phyloP scores from a whole-genome alignment of 2,329 filamentous ascomycete genomes.

The Septoria linicola region DNA sequence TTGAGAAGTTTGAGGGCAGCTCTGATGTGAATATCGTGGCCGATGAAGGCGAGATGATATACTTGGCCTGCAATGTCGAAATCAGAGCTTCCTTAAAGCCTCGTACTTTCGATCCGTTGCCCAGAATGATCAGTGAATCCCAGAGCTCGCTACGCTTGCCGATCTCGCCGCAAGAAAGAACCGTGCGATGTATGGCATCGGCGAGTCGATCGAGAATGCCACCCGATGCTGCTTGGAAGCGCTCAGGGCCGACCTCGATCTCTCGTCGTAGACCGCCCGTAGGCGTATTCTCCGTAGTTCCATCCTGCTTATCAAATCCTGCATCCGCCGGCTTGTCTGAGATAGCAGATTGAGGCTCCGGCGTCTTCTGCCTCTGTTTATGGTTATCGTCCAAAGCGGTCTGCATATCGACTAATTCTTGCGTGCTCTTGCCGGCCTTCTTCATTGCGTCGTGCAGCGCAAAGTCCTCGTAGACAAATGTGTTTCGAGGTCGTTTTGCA shows the following conservation, averaged over 20 bases:
- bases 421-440: conserved; percentile 47
- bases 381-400: conserved; percentile 52
- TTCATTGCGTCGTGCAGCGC: conserved; percentile 55
- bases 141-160: conserved; percentile 83
- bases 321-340: conserved; percentile 40
- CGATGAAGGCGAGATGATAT: conserved; percentile 86
- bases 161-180: conserved; percentile 79
- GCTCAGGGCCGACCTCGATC: conserved; percentile 74
- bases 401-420: conserved; percentile 52
- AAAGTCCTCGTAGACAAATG: conserved; percentile 72
- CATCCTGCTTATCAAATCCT: conserved; percentile 25
- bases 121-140: conserved; percentile 89
- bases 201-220: conserved; percentile 80
- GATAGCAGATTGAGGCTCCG: conserved; percentile 35
- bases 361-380: conserved; percentile 43
- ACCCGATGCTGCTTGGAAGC: conserved; percentile 64
- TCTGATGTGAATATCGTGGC: conserved; percentile 97
- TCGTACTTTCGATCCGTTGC: conserved; percentile 72
- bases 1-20: conserved; percentile 88
- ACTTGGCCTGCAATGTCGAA: conserved; percentile 73
- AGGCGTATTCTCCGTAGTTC: conserved; percentile 25
- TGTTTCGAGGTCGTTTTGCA: conserved; percentile 65
- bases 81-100: conserved; percentile 88
- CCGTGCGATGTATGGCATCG: conserved; percentile 76
- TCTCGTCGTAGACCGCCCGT: conserved; percentile 52